Conservation (phyloP, 108 stramenopile species). For the Aurantiochytrium sp. region DNA sequence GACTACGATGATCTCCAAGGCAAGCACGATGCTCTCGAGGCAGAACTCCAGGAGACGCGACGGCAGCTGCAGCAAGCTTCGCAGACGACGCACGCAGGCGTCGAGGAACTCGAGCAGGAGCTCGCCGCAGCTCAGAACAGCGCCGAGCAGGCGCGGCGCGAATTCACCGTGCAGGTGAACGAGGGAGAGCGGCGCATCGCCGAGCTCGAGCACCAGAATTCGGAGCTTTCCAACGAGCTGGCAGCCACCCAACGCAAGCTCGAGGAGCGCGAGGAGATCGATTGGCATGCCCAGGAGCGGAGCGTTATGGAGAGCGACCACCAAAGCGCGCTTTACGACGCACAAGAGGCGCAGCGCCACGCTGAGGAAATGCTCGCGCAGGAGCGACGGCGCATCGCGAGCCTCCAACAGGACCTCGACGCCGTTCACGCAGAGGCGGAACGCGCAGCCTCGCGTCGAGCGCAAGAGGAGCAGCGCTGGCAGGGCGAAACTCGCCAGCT, state of each 20-base stretch:
- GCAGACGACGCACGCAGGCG: neutral
- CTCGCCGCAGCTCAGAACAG: neutral
- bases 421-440: neutral
- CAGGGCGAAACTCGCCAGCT: neutral
- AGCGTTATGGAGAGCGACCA: neutral
- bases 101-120: neutral
- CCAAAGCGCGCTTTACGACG: neutral
- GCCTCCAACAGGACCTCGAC: neutral
- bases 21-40: neutral
- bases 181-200: slow-evolving; percentile 1
- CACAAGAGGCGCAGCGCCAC: neutral
- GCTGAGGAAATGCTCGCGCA: slow-evolving; percentile 3
- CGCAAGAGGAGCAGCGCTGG: neutral
- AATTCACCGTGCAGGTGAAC: neutral
- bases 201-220: neutral
- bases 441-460: neutral
- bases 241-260: slow-evolving; percentile 10
- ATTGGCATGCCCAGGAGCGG: neutral
- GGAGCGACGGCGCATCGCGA: neutral
- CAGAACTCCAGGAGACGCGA: neutral
- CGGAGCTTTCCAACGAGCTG: neutral
- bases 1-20: neutral
- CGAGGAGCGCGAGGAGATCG: neutral
- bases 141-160: neutral
- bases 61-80: neutral